Base-by-base conservation (phyloP, 2,329 filamentous ascomycete genomes). In the Pseudogymnoascus verrucosus region DNA sequence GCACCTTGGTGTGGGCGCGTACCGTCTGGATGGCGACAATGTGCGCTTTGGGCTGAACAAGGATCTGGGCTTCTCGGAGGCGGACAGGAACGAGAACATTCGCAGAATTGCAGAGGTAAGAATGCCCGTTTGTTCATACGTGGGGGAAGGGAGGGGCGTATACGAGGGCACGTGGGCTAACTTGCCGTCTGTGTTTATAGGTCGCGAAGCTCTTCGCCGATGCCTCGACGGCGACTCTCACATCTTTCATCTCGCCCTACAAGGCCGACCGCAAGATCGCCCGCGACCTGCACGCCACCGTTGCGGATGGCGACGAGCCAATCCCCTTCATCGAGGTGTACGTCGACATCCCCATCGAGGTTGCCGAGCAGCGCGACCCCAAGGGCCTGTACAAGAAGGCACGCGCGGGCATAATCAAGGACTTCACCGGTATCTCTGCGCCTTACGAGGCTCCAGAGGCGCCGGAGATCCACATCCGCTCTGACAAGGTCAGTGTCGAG, bases 331-430 rank as follows among this genome's bases (percentile, higher is more conserved):
- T 99, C 69, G 95, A 99, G 79, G 91, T 98, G 64, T 96, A 87
- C 74, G 88, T 99, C 67, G 92, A 99, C 76, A 87, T 98, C 11
- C 90, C 92, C 12, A 83, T 98, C 69, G 90, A 91, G 77, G 91
- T 95, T 51, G 93, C 95, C 39, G 93, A 98, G 84, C 82, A 93
- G 84, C 87, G 95, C 67, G 95, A 99, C 74, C 95, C 95, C 60
- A 99, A 99, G 85, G 95, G 93, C 4, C 79, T 98, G 65, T 99
- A 99, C 80, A 96, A 96, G 84, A 96, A 96, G 85, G 95, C 95
- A 11, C 82, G 93, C 51, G 88, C 90, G 61, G 95, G 95, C 51
- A 87, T 96, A 76, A 98, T 98, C 78, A 95, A 96, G 78, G 91
- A 98, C 70, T 99, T 99, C 75, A 99, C 95, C 1, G 95, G 95